A percentile compares a stretch with the other conserved stretches of the same genome.
These are phyloP conservation scores for Gracilaria caudata DNA, from an alignment of 23 red algal genomes.

Conservation along the genomic window DNA sequence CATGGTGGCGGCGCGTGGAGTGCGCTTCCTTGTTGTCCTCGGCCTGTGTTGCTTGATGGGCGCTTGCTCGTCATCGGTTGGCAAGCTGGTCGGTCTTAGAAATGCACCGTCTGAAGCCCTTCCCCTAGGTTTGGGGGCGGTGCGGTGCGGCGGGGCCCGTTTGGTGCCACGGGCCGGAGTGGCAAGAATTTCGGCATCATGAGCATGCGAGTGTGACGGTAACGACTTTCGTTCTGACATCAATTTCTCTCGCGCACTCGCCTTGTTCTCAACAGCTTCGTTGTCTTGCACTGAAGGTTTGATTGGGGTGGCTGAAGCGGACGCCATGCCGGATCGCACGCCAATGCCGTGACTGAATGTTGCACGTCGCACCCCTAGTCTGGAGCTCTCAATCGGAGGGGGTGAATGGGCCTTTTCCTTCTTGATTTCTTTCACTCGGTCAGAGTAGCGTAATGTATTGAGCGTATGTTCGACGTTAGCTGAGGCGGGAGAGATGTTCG, in stretches of 20 bases:
- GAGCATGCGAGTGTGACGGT: not conserved
- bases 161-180: slow-evolving; percentile 25
- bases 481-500: slow-evolving; percentile 81
- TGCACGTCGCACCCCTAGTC: slow-evolving; percentile 22
- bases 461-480: slow-evolving; percentile 89
- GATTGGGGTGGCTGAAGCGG: not conserved
- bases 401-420: slow-evolving; percentile 12
- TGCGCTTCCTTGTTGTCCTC: slow-evolving; percentile 8
- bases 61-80: not conserved
- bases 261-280: not conserved
- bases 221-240: slow-evolving; percentile 6
- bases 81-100: not conserved
- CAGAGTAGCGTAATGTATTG: slow-evolving; percentile 90
- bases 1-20: slow-evolving; percentile 36
- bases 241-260: not conserved
- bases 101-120: slow-evolving; percentile 19
- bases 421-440: slow-evolving; percentile 75
- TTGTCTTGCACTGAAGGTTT: not conserved
- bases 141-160: slow-evolving; percentile 4
- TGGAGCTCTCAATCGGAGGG: not conserved
- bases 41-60: slow-evolving; percentile 7
- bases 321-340: slow-evolving; percentile 8
- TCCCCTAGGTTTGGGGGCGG: not conserved
- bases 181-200: not conserved
- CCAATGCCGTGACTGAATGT: slow-evolving; percentile 55